Conservation (phyloP, 495 filamentous ascomycete genomes). For the Aspergillus campestris region DNA sequence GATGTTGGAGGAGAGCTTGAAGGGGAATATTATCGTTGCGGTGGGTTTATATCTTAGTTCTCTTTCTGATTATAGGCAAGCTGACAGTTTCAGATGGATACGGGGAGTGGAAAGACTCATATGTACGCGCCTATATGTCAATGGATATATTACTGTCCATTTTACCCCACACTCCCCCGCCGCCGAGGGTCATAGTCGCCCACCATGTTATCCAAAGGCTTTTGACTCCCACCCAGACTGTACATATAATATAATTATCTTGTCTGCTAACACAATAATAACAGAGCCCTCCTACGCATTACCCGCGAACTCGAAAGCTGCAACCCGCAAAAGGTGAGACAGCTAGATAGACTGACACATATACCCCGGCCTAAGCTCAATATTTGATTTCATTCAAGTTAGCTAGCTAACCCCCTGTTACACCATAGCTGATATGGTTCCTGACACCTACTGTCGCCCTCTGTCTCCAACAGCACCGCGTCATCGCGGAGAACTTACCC, state of each 20-base stretch:
- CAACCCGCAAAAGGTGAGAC: slow-evolving; percentile 48
- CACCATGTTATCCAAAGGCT: background rate
- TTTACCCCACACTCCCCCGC: background rate
- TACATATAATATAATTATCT: slow-evolving; percentile 1
- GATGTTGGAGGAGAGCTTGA: slow-evolving; percentile 79
- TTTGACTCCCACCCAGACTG: background rate
- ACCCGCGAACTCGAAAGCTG: slow-evolving; percentile 60
- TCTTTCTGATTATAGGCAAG: background rate
- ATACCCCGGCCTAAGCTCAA: background rate
- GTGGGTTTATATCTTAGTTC: slow-evolving; percentile 36
- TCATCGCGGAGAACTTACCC: slow-evolving; percentile 54
- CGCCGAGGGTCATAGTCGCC: background rate
- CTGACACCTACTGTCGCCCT: slow-evolving; percentile 70
- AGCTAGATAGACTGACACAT: background rate
- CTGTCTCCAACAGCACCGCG: slow-evolving; percentile 61
- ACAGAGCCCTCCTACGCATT: slow-evolving; percentile 72
- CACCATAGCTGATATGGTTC: slow-evolving; percentile 70
- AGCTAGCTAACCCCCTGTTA: slow-evolving; percentile 1
- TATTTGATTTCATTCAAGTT: background rate
- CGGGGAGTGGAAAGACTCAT: slow-evolving; percentile 85
- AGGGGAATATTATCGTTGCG: slow-evolving; percentile 74
- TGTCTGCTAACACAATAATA: background rate
- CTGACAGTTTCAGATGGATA: slow-evolving; percentile 64
- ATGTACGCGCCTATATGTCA: slow-evolving; percentile 48
- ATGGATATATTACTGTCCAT: background rate